Conservation (phyloP, 2,329 filamentous ascomycete species). For the Penicillium sp. region DNA sequence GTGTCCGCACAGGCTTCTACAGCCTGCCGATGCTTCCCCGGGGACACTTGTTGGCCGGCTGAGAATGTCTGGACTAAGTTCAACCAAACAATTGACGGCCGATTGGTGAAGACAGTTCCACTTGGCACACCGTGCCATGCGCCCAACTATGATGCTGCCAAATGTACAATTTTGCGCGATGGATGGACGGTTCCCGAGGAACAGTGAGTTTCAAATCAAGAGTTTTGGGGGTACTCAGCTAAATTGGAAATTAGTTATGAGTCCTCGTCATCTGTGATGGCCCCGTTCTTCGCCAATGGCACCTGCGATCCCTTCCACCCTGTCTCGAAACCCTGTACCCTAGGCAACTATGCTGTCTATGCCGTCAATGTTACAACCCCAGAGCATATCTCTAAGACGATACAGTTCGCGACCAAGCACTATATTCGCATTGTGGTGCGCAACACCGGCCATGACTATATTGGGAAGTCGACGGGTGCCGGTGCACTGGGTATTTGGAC, state of each 20-base stretch:
- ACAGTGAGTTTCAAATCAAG: conserved; percentile 40
- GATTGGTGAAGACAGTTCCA: conserved; percentile 55
- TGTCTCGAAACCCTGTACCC: conserved; percentile 27
- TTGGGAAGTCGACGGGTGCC: conserved; percentile 62
- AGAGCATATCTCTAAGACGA: conserved; percentile 23
- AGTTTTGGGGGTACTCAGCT: background rate
- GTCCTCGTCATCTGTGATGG: conserved; percentile 47
- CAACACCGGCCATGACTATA: conserved; percentile 45
- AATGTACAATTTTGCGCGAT: conserved; percentile 45
- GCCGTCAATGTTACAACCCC: conserved; percentile 36
- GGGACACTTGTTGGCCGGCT: conserved; percentile 58
- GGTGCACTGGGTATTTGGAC: conserved; percentile 46
- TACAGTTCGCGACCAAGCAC: conserved; percentile 47
- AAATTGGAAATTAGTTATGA: conserved; percentile 55
- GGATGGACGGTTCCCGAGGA: conserved; percentile 49
- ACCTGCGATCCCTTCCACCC: conserved; percentile 46
- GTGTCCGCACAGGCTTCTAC: background rate
- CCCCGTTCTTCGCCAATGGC: conserved; percentile 40
- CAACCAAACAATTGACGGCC: conserved; percentile 54
- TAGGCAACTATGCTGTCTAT: conserved; percentile 35
- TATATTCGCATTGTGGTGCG: conserved; percentile 54
- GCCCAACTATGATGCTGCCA: conserved; percentile 47
- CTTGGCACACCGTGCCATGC: conserved; percentile 57
- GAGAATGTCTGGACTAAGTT: conserved; percentile 50
- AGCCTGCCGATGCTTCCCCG: conserved; percentile 53